Evolutionary conservation across 345 rosid genomes (phyloP), one percentile per base, ranked within the genome.

Genomic region (Orychophragmus violaceus): DNA sequence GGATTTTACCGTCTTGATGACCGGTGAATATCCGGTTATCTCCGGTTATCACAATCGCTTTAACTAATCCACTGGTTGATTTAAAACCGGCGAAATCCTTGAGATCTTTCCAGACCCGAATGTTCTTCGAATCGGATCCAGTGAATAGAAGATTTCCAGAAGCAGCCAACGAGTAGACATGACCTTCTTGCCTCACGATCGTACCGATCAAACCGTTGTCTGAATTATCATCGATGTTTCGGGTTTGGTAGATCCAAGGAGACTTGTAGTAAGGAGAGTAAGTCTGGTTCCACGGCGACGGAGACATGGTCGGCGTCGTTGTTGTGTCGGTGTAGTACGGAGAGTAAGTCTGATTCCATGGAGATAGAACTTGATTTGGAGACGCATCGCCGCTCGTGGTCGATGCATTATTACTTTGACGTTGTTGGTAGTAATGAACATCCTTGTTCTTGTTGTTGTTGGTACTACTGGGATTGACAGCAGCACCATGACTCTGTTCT

Each of bases 61-160:
- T 83, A 1, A 83, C 84, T 54, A 85, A 74, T 2, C 93, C 93
- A 8, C 90, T 83, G 54, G 41, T 77, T 19, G 88, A 75, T 69
- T 85, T 87, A 44, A 87, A 87, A 3, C 94, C 90, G 0, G 87
- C 3, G 32, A 75, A 62, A 13, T 87, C 87, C 62, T 79, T 73
- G 46, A 85, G 61, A 28, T 85, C 80, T 75, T 75, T 85, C 94
- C 94, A 87, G 0, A 85, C 88, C 1, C 90, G 81, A 22, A 87
- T 80, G 81, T 87, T 87, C 75, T 78, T 85, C 58, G 90, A 83
- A 28, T 83, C 90, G 0, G 94, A 85, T 10, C 94, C 94, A 0
- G 94, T 87, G 68, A 80, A 87, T 3, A 87, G 53, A 60, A 87
- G 77, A 48, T 83, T 80, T 4, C 88, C 84, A 0, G 59, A 72